These are phyloP conservation scores for Gastrolobium villosum DNA, from an alignment of 306 rosid genomes.

Conservation along the genomic window DNA sequence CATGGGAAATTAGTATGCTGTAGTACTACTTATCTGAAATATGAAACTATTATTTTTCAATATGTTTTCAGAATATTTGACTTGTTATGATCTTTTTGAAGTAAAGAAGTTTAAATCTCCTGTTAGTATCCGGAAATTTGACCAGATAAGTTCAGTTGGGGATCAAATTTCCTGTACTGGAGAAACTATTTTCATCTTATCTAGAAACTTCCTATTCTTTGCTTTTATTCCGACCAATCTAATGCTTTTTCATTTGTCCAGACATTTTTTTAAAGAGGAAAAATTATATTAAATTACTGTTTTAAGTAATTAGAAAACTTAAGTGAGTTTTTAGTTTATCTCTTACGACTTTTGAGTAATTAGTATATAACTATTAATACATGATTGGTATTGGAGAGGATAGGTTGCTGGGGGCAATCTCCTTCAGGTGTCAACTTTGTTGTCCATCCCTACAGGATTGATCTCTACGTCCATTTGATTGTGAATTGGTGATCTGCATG, in stretches of 20 bases:
- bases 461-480: conserved; percentile 16
- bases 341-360: too few relatives aligned
- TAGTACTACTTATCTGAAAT: background rate
- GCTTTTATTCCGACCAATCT: conserved; percentile 18
- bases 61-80: background rate
- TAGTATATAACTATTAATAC: background rate
- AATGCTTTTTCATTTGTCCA: background rate
- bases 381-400: background rate
- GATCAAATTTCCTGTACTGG: conserved; percentile 24
- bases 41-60: background rate
- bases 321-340: too few relatives aligned
- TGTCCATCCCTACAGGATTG: background rate
- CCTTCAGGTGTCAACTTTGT: conserved; percentile 1
- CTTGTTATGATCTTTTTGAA: background rate
- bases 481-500: conserved; percentile 15
- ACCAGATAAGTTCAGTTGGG: background rate
- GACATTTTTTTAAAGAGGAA: background rate
- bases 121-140: background rate
- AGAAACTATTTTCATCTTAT: conserved; percentile 19
- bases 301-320: background rate
- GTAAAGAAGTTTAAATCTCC: background rate
- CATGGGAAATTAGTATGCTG: background rate
- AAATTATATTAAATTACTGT: background rate
- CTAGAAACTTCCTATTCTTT: background rate
- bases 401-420: conserved; percentile 27